Evolutionary conservation across 305 asterid genomes (phyloP), one percentile per base, ranked within the genome.

Genomic region (Caryopteris hybrid): DNA sequence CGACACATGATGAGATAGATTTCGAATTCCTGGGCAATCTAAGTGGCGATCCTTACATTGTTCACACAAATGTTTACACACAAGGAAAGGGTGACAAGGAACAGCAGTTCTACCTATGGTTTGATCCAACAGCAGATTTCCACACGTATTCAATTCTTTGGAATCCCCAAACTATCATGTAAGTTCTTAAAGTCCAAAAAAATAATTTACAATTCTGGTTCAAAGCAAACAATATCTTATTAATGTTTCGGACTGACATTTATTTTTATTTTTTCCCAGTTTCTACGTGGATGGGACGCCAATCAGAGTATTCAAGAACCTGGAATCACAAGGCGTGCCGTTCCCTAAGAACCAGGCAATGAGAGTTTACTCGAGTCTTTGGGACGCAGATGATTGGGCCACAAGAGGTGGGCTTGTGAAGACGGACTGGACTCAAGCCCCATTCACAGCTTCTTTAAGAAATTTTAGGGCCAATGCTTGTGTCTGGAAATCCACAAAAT

Each of bases 301-400:
- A 11, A 77, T 84, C 25, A 77, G 86, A 43, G 86, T 71, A 10
- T 81, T 60, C 77, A 81, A 54, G 41, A 84, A 84, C 55, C 31
- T 39, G 46, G 85, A 81, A 55, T 33, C 45, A 18, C 14, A 38
- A 6, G 76, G 81, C 16, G 57, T 84, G 2, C 55, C 86, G 5
- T 84, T 17, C 74, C 84, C 80, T 0, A 70, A 79, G 46, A 61
- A 67, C 1, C 84, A 81, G 71, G 81, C 89, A 2, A 84, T 84
- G 89, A 74, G 84, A 65, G 66, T 81, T 10, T 81, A 84, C 38
- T 72, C 83, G 0, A 84, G 88, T 47, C 45, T 83, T 6, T 84
- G 89, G 89, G 62, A 84, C 12, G 84, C 84, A 1, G 84, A 80
- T n/a, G 78, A 71, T 2, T 83, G 88, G 88, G 88, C 88, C 1